Evolutionary conservation across 495 filamentous ascomycete species (phyloP).

Genomic region (Terfezia boudieri): DNA sequence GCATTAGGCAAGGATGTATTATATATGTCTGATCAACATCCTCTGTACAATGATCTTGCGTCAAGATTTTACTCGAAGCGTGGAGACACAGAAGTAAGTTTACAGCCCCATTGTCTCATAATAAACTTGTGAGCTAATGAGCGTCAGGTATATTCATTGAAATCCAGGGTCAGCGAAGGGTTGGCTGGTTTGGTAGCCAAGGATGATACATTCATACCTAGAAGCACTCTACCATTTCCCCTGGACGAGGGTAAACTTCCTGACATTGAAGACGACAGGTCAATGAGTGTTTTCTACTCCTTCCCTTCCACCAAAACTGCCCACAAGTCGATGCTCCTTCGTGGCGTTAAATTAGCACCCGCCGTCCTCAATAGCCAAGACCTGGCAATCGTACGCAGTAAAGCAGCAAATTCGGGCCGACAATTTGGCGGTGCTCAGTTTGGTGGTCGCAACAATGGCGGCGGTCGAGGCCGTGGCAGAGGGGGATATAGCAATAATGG

Average conservation of each 20-base stretch:
- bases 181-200: slow-evolving; percentile 63
- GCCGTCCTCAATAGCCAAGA: slow-evolving; percentile 53
- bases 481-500: not conserved
- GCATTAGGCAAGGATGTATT: slow-evolving; percentile 58
- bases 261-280: slow-evolving; percentile 57
- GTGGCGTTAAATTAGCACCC: slow-evolving; percentile 48
- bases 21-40: slow-evolving; percentile 58
- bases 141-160: slow-evolving; percentile 35
- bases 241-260: slow-evolving; percentile 45
- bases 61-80: slow-evolving; percentile 80
- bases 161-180: slow-evolving; percentile 50
- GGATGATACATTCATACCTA: slow-evolving; percentile 57
- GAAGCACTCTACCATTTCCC: slow-evolving; percentile 41
- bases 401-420: slow-evolving; percentile 36
- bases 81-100: slow-evolving; percentile 28
- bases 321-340: slow-evolving; percentile 88
- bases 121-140: too few relatives aligned
- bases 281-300: slow-evolving; percentile 67
- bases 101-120: not conserved
- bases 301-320: slow-evolving; percentile 45
- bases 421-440: slow-evolving; percentile 41
- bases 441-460: slow-evolving; percentile 23
- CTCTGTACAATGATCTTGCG: slow-evolving; percentile 60
- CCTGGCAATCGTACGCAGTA: slow-evolving; percentile 41
- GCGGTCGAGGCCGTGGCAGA: slow-evolving; percentile 6